These are phyloP conservation scores for Leishmania lainsoni DNA, from an alignment of 208 protist species.

Conservation along the genomic window DNA sequence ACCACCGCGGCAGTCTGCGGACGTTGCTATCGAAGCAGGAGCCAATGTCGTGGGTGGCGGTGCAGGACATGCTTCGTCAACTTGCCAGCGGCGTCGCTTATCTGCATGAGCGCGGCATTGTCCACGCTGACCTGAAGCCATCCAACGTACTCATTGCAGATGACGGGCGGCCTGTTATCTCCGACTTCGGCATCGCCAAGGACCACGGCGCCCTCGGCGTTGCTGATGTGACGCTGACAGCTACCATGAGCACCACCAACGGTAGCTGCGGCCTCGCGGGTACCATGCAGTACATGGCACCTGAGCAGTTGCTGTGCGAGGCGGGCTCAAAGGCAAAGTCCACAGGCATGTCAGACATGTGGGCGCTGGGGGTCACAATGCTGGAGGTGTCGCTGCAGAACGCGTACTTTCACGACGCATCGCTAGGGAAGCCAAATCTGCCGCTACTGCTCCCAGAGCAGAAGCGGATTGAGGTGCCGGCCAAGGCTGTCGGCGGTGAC, in stretches of 20 bases:
- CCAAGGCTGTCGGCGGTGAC: slow-evolving; percentile 53
- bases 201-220: slow-evolving; percentile 39
- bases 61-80: slow-evolving; percentile 77
- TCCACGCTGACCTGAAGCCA: slow-evolving; percentile 79
- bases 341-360: slow-evolving; percentile 59
- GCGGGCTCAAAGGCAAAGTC: slow-evolving; percentile 22
- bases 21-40: slow-evolving; percentile 40
- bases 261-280: slow-evolving; percentile 22
- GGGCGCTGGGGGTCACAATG: slow-evolving; percentile 63
- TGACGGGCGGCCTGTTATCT: slow-evolving; percentile 66
- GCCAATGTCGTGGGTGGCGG: slow-evolving; percentile 38
- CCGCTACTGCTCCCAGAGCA: slow-evolving; percentile 40
- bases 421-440: slow-evolving; percentile 32
- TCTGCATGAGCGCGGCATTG: slow-evolving; percentile 76
- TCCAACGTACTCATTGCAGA: slow-evolving; percentile 73
- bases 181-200: slow-evolving; percentile 86
- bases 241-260: slow-evolving; percentile 33
- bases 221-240: slow-evolving; percentile 46
- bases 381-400: slow-evolving; percentile 59
- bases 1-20: slow-evolving; percentile 51
- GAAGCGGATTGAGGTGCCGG: slow-evolving; percentile 40
- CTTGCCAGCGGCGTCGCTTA: slow-evolving; percentile 66
- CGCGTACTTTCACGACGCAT: slow-evolving; percentile 46
- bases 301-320: slow-evolving; percentile 50
- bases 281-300: slow-evolving; percentile 66